Evolutionary conservation across 805 yeast genomes (phyloP), one percentile per base, ranked within the genome.

Genomic region (Candida maesae): DNA sequence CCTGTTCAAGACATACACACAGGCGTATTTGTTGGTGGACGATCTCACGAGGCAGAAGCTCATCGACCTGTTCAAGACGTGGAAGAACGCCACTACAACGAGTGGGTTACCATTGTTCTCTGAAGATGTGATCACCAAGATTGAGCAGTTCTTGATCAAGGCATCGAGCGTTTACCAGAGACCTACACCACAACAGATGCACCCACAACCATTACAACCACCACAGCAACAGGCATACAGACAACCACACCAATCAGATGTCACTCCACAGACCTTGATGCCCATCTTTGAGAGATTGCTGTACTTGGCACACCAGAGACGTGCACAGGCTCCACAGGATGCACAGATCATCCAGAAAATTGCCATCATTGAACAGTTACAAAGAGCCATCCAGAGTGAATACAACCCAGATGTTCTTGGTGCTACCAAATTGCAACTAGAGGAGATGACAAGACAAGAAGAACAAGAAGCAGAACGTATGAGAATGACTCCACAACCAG

Each of bases 31-130:
- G n/a, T 66, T 82, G 40, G 91, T 86, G 29, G 82, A 79, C 53
- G 95, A 87, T 52, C 63, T 71, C n/a, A 76, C 81, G 13, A 73
- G 98, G 50, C 69, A 73, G 36, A 85, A 84, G 60, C 66, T 93
- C 60, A 79, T 79, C 41, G 82, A 80, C 49, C 65, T 93, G 47
- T 91, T 86, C 64, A 81, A 81, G 58, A 86, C 96, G 14, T 93
- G 99, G 99, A 81, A 84, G 59, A 65, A 64, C 34, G 78, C 90
- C 24, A 78, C 74, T 36, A 67, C 78, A 3, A 69, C 75, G 31
- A 72, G 83, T n/a, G 79, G 78, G 7, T 57, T 73, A 34, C 84
- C 90, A 5, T 66, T 93, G 33, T 90, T 95, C 58, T 83, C 87
- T 12, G 69, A 66, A 26, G 81, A 77, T 5, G 82, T 85, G 30